A percentile compares a stretch with the other conserved stretches of the same genome.
Conservation (phyloP, 1,139 yeast species). For the Yamadazyma membranifaciens region DNA sequence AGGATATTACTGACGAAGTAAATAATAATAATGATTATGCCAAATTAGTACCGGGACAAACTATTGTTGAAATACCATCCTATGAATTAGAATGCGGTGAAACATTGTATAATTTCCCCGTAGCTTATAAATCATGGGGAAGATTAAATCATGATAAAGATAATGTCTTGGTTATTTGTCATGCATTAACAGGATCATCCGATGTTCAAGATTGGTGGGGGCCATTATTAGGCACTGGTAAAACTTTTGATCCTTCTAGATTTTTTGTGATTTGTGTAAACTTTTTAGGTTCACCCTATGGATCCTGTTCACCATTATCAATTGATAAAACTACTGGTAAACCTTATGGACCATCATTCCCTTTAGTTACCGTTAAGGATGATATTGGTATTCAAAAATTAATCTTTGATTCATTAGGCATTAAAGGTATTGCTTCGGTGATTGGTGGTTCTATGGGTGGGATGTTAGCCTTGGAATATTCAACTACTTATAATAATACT, state of each 20-base stretch:
- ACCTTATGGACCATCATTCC: constrained; percentile 92
- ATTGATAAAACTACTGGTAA: constrained; percentile 68
- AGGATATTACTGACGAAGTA: constrained; percentile 48
- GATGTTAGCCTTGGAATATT: constrained; percentile 91
- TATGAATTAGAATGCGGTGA: constrained; percentile 83
- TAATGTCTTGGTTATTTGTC: constrained; percentile 85
- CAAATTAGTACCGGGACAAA: constrained; percentile 73
- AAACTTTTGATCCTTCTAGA: constrained; percentile 87
- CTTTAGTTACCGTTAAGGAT: constrained; percentile 87
- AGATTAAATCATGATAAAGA: constrained; percentile 60
- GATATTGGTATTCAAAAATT: constrained; percentile 80
- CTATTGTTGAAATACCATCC: constrained; percentile 76
- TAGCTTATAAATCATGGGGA: constrained; percentile 97
- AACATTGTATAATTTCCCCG: constrained; percentile 68
- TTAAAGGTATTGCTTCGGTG: constrained; percentile 74
- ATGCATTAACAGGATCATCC: constrained; percentile 92
- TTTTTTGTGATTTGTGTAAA: constrained; percentile 86
- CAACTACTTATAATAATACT: constrained; percentile 63
- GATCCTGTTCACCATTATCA: constrained; percentile 89
- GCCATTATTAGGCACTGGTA: constrained; percentile 79
- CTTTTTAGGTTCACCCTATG: constrained; percentile 93
- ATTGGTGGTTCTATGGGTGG: constrained; percentile 99
- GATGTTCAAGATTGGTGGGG: constrained; percentile 99
- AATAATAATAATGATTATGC: constrained; percentile 61
- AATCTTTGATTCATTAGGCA: constrained; percentile 73